Base-by-base conservation (phyloP, 2,329 filamentous ascomycete species). In the Pseudogymnoascus sp. region DNA sequence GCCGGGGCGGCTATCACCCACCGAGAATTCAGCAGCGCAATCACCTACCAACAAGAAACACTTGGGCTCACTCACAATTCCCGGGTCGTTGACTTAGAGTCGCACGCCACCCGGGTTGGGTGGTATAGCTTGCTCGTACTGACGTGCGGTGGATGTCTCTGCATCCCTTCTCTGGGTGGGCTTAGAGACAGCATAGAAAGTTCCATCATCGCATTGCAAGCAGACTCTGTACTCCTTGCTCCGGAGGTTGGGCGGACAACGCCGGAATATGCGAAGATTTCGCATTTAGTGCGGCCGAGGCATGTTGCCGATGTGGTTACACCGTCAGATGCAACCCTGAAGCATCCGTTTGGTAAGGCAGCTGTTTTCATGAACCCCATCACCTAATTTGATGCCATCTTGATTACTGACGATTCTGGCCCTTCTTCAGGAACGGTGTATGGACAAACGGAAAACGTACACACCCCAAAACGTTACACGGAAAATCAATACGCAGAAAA, bases 81-180 rank as follows among this genome's bases (percentile, higher is more conserved):
- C 5, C 45, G 45, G 9, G 45, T 52, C 25, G 45, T 52, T 33
- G 45, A 52, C 25, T 30, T 52, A 12, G 45, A 52, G 25, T 52
- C 25, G 7, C 45, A 52, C 45, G n/a, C 45, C n/a, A 52, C 25
- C n/a, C 45, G 45, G 2, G n/a, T 52, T 19, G 45, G 45, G 9
- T 52, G 45, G 45, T 52, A 52, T 30, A 52, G 25, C n/a, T 12
- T 52, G 25, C 45, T 52, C 25, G 45, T 52, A 4, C 38, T 67
- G 3, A 35, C 58, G 9, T 59, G 22, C 11, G 66, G 64, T 19
- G 64, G 59, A n/a, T 62, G 60, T 41, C 33, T 65, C 22, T 67
- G 66, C 58, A 60, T 66, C 16, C 66, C 65, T 11, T 64, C 61
- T 16, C 25, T 52, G n/a, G 8, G 25, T 30, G 45, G 25, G 19